Base-by-base conservation (phyloP, 805 yeast species). In the Torulaspora maleeae region DNA sequence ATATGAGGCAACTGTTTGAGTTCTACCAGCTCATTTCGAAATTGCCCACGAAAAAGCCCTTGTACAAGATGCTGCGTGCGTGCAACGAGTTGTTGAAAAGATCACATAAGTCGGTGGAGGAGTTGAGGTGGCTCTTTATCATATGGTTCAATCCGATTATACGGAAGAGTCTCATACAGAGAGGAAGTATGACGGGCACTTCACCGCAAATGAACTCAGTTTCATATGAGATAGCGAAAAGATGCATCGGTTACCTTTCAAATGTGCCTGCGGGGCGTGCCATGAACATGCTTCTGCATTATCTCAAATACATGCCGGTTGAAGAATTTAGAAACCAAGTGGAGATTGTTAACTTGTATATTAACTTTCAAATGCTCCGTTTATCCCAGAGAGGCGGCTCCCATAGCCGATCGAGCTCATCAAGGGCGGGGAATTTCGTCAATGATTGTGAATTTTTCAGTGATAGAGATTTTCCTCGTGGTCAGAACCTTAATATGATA, bases 281-380 rank as follows among this genome's bases (percentile, higher is more conserved):
- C 5, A 27, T 44, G 7, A 44, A 45, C 19, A 44, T 17, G 32
- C 41, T 49, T 15, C 29, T 53, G 16, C 35, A 39, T 9, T 50
- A 53, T 36, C 41, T 64, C 16, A 52, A 46, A 28, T 19, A 41
- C 24, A 24, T 59, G 27, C 65, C 80, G 0, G 44, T 52, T 0
- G 63, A 61, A 0, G 72, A 68, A 7, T 83, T 84, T 51, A 60
- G 62, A 24, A 13, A 62, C 2, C 80, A 82, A 53, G 75, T 88
- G 0, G 87, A 87, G 32, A 67, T 84, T 27, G 55, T 86, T 39
- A 90, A 89, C 56, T 70, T 87, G 17, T 88, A 84, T 64, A 75
- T 89, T 29, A 83, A 95, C 0, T 87, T 85, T 58, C 87, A 86
- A 36, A 68, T 90, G 44, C 76, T 80, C 33, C 72, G 79, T 47